Conservation (phyloP, 352 stramenopile genomes). For the Plasmopara muralis region DNA sequence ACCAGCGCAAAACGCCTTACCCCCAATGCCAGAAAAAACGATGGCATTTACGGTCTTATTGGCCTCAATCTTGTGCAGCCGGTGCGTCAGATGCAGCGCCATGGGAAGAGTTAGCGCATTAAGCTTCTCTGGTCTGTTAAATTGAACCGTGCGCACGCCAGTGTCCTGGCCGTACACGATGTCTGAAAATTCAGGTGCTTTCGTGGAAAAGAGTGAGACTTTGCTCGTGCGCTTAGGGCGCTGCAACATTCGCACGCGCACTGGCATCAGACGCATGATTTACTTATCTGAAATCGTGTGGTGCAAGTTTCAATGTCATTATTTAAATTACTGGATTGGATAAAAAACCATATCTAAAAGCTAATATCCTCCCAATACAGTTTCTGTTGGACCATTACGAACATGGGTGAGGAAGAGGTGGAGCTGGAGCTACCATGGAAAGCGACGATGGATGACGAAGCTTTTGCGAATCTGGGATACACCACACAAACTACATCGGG, state of each 20-base stretch:
- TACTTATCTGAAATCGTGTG: conserved; percentile 17
- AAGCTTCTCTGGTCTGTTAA: conserved; percentile 89
- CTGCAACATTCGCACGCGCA: conserved; percentile 55
- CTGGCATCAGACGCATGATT: conserved; percentile 43
- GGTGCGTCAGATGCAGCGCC: conserved; percentile 85
- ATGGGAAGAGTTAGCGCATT: conserved; percentile 91
- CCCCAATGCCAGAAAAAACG: conserved; percentile 74
- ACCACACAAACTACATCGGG: no score
- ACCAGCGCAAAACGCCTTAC: conserved; percentile 92
- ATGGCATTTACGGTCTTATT: conserved; percentile 78
- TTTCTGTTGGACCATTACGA: conserved; percentile 17
- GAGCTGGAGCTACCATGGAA: conserved; percentile 49
- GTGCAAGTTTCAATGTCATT: conserved; percentile 5
- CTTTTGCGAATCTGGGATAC: conserved; percentile 19
- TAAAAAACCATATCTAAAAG: no score
- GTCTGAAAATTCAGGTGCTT: conserved; percentile 47
- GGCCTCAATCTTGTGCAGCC: conserved; percentile 71
- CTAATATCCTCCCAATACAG: no score
- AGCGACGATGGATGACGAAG: conserved; percentile 31
- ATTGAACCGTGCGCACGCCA: conserved; percentile 73
- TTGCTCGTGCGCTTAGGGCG: conserved; percentile 31
- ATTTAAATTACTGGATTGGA: no score
- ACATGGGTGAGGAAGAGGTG: conserved; percentile 29
- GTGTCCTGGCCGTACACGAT: conserved; percentile 77
- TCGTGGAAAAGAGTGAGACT: conserved; percentile 26